Conservation (phyloP, 495 filamentous ascomycete genomes). For the Barbatosphaeria neglecta region DNA sequence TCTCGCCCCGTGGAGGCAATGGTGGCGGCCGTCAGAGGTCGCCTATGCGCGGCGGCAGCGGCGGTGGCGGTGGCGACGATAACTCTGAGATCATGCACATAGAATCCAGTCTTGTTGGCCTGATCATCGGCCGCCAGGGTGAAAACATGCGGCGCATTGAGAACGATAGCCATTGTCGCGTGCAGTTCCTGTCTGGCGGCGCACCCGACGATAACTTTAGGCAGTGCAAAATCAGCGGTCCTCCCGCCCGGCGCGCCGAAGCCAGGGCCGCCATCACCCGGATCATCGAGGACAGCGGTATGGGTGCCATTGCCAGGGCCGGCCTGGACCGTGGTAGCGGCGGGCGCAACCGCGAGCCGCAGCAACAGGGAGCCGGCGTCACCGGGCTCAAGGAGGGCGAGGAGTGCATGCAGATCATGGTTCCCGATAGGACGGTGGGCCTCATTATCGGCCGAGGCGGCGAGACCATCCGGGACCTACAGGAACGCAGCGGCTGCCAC, state of each 20-base stretch:
- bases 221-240: conserved; percentile 67
- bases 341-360: conserved; percentile 5
- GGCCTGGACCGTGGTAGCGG: conserved; percentile 16
- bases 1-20: conserved; percentile 32
- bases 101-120: conserved; percentile 63
- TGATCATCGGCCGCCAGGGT: conserved; percentile 75
- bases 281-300: conserved; percentile 74
- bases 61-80: too few species aligned
- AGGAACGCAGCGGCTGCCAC: conserved; percentile 74
- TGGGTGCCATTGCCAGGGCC: conserved; percentile 37
- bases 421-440: conserved; percentile 78
- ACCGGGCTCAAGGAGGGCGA: conserved; percentile 55
- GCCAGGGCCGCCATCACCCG: conserved; percentile 65
- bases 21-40: conserved; percentile 40
- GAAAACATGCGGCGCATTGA: conserved; percentile 74
- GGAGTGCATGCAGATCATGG: conserved; percentile 71
- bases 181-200: conserved; percentile 69
- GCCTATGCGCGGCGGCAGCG: conserved; percentile 37
- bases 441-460: conserved; percentile 76
- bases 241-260: conserved; percentile 49
- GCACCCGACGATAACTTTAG: conserved; percentile 54
- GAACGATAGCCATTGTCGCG: conserved; percentile 57
- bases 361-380: conserved; percentile 17
- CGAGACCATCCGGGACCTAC: conserved; percentile 80
- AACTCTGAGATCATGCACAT: conserved; percentile 63